Evolutionary conservation across 352 stramenopile species (phyloP), one percentile per base, ranked within the genome.

Genomic region (Phytophthora vignae): DNA sequence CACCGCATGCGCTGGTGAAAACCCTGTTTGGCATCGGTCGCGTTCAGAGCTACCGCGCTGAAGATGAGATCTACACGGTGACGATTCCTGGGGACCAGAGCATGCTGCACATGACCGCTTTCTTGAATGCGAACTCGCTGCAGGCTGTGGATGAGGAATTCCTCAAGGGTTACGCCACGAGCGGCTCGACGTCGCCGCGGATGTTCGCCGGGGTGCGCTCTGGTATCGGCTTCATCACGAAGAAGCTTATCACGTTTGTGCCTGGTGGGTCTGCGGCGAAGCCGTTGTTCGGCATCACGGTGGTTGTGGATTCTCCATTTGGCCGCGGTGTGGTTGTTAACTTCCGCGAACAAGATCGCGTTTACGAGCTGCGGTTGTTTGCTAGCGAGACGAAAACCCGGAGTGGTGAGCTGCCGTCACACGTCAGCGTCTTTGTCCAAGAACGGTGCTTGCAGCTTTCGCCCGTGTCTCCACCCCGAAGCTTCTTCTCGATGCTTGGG

Each of bases 21-120:
- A 95, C 89, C n/a, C 71, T 90, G 31, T 96, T 95, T 69, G 89
- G 89, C 46, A 88, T 90, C 9, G 87, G 87, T 10, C 75, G 80
- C 22, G 79, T 95, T 12, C 52, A 92, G 21, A 67, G 67, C 27
- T 96, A 90, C 61, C 84, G 87, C n/a, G 44, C 56, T 2, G 81
- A 93, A 42, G 85, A 94, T 66, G 84, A 88, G 57, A 88, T 91
- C 15, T 94, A 94, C 59, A 81, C 83, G 25, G 82, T 94, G 27
- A 61, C 75, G 5, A 87, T 93, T 61, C 73, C 73, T 17, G 63
- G 74, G 2, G 77, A 78, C 57, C 73, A 64, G 10, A 78, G 74
- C 42, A 79, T 89, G 74, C 64, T 83, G 15, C 62, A 73, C 14
- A 76, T 81, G 55, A 81, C 65, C 31, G 77, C 70, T 2, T 95